Percentiles rank a stretch among this genome's conserved stretches.
Conservation (phyloP, 2,329 filamentous ascomycete genomes). For the Helicocarpus griseus region DNA sequence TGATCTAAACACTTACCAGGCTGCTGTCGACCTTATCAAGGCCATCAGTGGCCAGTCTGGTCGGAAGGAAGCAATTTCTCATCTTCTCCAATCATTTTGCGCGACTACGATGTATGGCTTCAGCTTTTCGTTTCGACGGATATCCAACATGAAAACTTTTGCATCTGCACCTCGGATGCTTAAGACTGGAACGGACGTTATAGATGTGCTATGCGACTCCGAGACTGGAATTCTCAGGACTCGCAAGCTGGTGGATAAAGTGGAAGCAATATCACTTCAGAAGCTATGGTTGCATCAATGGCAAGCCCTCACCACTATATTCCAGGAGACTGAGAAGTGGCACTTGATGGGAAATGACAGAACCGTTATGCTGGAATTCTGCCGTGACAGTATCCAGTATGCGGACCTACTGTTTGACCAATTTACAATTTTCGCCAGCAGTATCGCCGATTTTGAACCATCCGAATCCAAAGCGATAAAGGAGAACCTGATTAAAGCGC, state of each 20-base stretch:
- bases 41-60: slow-evolving; percentile 62
- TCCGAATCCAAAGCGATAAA: slow-evolving; percentile 31
- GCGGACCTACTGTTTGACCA: slow-evolving; percentile 77
- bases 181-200: slow-evolving; percentile 51
- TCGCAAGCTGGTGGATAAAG: slow-evolving; percentile 43
- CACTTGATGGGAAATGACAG: slow-evolving; percentile 61
- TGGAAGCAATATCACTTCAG: slow-evolving; percentile 57
- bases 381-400: slow-evolving; percentile 88
- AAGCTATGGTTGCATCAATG: slow-evolving; percentile 80
- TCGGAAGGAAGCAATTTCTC: slow-evolving; percentile 50
- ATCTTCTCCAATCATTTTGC: slow-evolving; percentile 50
- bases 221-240: slow-evolving; percentile 53
- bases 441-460: slow-evolving; percentile 43
- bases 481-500: slow-evolving; percentile 53
- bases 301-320: slow-evolving; percentile 70
- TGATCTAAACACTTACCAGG: slow-evolving; percentile 67
- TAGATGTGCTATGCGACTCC: slow-evolving; percentile 55
- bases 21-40: slow-evolving; percentile 73
- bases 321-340: slow-evolving; percentile 76
- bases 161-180: slow-evolving; percentile 51
- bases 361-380: slow-evolving; percentile 77
- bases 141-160: slow-evolving; percentile 49
- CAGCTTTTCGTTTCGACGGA: slow-evolving; percentile 45
- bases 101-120: slow-evolving; percentile 48
- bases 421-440: slow-evolving; percentile 71